Base-by-base conservation (phyloP, 768 basidiomycete genomes). In the Mycena pura region DNA sequence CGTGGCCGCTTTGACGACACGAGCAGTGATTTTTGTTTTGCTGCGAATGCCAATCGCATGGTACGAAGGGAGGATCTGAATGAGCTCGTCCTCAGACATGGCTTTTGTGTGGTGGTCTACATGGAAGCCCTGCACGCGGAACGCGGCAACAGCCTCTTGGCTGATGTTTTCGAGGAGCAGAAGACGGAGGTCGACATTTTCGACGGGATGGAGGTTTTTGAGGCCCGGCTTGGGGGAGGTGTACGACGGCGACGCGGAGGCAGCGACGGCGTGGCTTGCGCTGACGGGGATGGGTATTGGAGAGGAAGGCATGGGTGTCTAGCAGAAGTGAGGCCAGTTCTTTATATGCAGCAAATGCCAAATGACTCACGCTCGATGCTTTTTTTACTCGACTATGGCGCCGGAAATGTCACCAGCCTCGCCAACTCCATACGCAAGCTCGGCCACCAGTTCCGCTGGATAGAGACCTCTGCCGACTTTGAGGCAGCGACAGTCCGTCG, bases 41-140 rank as follows among this genome's bases (percentile, higher is more conserved):
- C 91, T 93, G 48, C 97, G 89, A 73, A 99, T 99, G 53, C 97
- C 97, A 65, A 99, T 87, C 58, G 91, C 96, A 70, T 98, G 93
- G 76, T 97, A 99, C 3, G 82, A 77, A 60, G 88, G 85, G 41
- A 95, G 90, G 69, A 88, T 90, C 48, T 88, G 81, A 17, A 99
- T 77, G 59, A 99, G 92, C 79, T 99, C 96, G 50, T 92, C 90
- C 79, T 99, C 97, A n/a, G 85, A 85, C 80, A 95, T 85, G 57
- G 96, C 90, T 70, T 89, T 90, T 64, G 88, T 81, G 68, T 83
- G 82, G 77, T 96, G 94, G 74, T 99, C 96, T 52, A 99, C 95
- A 76, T 88, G 85, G 81, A 91, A 99, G 19, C 96, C 95, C 68
- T 94, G 88, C 1, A 83, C 80, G 63, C 84, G 82, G 80, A 99